These are phyloP conservation scores for Purpureocillium lavendulum DNA, from an alignment of 2,329 filamentous ascomycete species.

Conservation along the genomic window DNA sequence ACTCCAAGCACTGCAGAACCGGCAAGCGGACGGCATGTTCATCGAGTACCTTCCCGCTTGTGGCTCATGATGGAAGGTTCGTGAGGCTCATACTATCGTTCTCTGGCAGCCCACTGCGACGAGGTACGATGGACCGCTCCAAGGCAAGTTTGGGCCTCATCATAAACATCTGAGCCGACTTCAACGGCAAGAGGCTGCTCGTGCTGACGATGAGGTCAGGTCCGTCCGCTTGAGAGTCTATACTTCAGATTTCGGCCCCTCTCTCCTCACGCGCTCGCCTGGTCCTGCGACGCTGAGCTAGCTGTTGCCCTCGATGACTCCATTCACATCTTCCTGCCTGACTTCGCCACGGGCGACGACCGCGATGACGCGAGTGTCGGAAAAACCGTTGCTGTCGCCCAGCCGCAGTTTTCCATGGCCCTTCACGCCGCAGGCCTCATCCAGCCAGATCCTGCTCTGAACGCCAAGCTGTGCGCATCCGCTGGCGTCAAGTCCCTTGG, in stretches of 20 bases:
- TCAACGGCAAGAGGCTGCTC: too few relatives aligned
- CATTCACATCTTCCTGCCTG: constrained; percentile 41
- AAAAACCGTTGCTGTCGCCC: constrained; percentile 11
- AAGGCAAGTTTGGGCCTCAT: constrained; percentile 9
- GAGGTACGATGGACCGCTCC: constrained; percentile 11
- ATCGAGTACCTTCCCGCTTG: too few relatives aligned
- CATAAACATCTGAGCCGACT: constrained; percentile 10
- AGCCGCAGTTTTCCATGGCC: constrained; percentile 23
- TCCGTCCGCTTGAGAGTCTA: constrained; percentile 39
- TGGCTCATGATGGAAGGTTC: background rate
- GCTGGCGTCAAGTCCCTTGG: constrained; percentile 24
- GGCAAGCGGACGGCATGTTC: too few relatives aligned
- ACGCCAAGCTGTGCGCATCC: constrained; percentile 33
- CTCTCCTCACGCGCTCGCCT: constrained; percentile 34
- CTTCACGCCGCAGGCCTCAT: constrained; percentile 24
- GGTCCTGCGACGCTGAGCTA: constrained; percentile 50
- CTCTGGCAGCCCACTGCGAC: background rate
- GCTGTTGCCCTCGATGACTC: constrained; percentile 49
- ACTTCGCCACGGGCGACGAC: constrained; percentile 22
- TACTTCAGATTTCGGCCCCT: constrained; percentile 33
- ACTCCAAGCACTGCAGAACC: too few relatives aligned
- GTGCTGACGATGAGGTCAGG: constrained; percentile 16
- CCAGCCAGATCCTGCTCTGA: constrained; percentile 33
- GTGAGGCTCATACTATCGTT: background rate
- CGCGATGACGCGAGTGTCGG: constrained; percentile 17